These are phyloP conservation scores for Paraleonurus japonicus DNA, from an alignment of 257 asterid species.

Conservation along the genomic window DNA sequence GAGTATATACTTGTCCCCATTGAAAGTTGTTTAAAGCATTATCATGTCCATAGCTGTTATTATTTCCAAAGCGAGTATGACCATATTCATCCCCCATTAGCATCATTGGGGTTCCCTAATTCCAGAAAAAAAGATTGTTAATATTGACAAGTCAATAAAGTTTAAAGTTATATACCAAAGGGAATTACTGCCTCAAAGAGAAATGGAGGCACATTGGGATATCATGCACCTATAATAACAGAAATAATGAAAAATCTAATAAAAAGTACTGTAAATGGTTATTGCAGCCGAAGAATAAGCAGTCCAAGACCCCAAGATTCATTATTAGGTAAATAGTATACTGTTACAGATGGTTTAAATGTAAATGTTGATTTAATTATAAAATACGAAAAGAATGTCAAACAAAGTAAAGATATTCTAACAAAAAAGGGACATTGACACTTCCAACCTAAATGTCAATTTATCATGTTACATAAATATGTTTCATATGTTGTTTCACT, in stretches of 20 bases:
- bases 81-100: constrained; percentile 99
- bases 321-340: not conserved
- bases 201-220: constrained; percentile 4
- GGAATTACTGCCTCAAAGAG: constrained; percentile 8
- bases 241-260: not conserved
- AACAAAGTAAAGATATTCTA: not conserved
- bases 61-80: constrained; percentile 91
- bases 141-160: not conserved
- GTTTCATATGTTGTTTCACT: not conserved
- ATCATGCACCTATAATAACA: constrained; percentile 9
- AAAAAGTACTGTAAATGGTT: not conserved
- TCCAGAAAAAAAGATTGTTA: constrained; percentile 14
- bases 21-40: constrained; percentile 83
- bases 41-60: constrained; percentile 97
- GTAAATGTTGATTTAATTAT: not conserved
- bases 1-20: constrained; percentile 72
- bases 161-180: constrained; percentile 1
- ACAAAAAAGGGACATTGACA: not conserved
- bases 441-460: not conserved
- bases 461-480: not conserved
- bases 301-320: constrained; percentile 1
- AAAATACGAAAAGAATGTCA: not conserved
- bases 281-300: not conserved
- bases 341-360: not conserved
- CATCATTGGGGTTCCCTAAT: constrained; percentile 97